phyloP scores from a whole-genome alignment of 2,329 filamentous ascomycete species.

The Fusarium cyanostomum region DNA sequence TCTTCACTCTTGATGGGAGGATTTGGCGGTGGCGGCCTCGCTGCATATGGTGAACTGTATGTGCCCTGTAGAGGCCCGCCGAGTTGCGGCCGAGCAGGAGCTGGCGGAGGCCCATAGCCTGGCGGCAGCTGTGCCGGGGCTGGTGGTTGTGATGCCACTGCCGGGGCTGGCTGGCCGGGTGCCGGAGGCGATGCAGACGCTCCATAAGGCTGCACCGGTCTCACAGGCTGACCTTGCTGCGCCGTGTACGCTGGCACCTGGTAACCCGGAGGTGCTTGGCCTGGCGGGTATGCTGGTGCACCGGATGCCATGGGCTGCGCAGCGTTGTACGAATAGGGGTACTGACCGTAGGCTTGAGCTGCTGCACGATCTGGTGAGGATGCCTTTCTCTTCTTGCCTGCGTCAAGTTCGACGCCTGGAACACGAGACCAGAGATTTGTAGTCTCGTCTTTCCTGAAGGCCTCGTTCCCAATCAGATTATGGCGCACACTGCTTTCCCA shows the following conservation, averaged over 20 bases:
- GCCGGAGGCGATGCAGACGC: constrained; percentile 42
- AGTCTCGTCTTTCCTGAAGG: constrained; percentile 67
- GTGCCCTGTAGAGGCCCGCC: constrained; percentile 46
- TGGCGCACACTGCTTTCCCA: constrained; percentile 74
- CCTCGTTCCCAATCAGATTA: constrained; percentile 69
- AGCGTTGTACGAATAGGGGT: constrained; percentile 48
- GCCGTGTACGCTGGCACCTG: constrained; percentile 47
- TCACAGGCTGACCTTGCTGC: constrained; percentile 43
- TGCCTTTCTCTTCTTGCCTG: constrained; percentile 68
- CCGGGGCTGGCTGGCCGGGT: constrained; percentile 37
- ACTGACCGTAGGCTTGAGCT: constrained; percentile 51
- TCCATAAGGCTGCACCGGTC: constrained; percentile 46
- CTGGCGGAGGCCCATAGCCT: constrained; percentile 49
- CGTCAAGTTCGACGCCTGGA: constrained; percentile 66
- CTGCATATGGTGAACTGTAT: constrained; percentile 52
- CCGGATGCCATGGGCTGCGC: constrained; percentile 49
- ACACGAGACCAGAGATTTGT: constrained; percentile 67
- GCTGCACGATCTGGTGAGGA: constrained; percentile 61
- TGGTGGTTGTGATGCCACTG: constrained; percentile 43
- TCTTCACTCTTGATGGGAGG: constrained; percentile 45
- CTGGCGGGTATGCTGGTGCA: constrained; percentile 46
- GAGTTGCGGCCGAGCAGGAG: constrained; percentile 47
- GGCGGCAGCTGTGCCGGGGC: constrained; percentile 49
- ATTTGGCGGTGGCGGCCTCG: constrained; percentile 46
- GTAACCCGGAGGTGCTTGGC: constrained; percentile 49